Conservation (phyloP, 805 yeast genomes). For the Grigorovia yakushimaensis region DNA sequence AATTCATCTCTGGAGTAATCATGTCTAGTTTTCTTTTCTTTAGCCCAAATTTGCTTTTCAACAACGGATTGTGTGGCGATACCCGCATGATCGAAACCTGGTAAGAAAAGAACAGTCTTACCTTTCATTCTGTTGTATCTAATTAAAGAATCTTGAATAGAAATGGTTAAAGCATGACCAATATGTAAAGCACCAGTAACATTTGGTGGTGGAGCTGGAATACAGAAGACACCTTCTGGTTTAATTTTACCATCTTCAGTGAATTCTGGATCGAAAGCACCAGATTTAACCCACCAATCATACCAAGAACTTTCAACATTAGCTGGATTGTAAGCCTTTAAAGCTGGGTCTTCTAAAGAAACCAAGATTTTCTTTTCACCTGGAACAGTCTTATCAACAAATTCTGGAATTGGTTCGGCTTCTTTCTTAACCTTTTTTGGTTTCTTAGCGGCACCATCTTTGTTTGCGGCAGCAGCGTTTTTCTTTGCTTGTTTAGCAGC, state of each 20-base stretch:
- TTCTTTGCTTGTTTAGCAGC: constrained; percentile 68
- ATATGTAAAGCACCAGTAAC: constrained; percentile 98
- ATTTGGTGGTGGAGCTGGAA: constrained; percentile 99
- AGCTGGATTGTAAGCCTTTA: constrained; percentile 87
- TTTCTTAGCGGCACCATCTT: constrained; percentile 48
- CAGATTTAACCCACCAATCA: constrained; percentile 89
- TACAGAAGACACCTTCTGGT: constrained; percentile 77
- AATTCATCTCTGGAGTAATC: constrained; percentile 91
- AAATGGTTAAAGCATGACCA: constrained; percentile 93
- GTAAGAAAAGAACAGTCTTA: constrained; percentile 81
- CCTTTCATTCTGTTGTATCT: constrained; percentile 97
- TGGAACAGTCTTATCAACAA: constrained; percentile 67
- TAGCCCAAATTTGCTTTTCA: constrained; percentile 89
- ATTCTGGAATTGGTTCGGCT: constrained; percentile 72
- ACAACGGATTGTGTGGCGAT: constrained; percentile 98
- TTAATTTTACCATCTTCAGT: constrained; percentile 61
- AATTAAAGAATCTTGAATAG: constrained; percentile 88
- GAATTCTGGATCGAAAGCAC: constrained; percentile 81
- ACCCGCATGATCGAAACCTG: constrained; percentile 99
- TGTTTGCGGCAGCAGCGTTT: constrained; percentile 34
- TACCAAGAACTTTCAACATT: constrained; percentile 97
- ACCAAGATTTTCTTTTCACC: constrained; percentile 88
- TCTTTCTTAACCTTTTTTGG: constrained; percentile 56
- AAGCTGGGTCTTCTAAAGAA: constrained; percentile 83
- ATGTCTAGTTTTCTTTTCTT: constrained; percentile 82